Conservation (phyloP, 441 rosid species). For the Corymbia calophylla region DNA sequence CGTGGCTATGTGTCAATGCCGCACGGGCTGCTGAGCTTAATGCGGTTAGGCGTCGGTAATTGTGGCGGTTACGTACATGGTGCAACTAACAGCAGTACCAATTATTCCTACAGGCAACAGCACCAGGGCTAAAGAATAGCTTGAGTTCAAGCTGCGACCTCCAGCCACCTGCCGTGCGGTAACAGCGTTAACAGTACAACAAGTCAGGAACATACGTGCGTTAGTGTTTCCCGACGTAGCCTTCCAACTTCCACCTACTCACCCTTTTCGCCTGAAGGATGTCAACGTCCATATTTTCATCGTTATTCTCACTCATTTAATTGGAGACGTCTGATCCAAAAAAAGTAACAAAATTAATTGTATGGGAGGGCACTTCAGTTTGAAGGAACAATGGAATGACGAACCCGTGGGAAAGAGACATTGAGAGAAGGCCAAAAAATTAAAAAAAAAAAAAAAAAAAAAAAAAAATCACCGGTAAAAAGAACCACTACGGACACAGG, state of each 20-base stretch:
- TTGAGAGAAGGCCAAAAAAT: neutral
- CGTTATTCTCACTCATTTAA: neutral
- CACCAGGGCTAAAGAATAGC: neutral
- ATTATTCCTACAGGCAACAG: slow-evolving; percentile 1
- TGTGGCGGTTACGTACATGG: neutral
- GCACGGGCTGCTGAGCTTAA: neutral
- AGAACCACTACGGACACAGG: neutral
- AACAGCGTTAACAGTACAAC: too few species aligned
- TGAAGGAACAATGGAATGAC: neutral
- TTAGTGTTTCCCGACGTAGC: neutral
- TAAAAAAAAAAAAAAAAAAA: too few species aligned
- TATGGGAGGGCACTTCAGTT: neutral
- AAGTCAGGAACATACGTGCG: too few species aligned
- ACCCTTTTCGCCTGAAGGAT: neutral
- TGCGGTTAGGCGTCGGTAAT: neutral
- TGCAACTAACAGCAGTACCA: slow-evolving; percentile 14
- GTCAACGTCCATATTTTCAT: neutral
- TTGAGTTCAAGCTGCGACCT: neutral
- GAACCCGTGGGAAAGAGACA: neutral
- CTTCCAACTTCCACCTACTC: neutral
- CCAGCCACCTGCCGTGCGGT: neutral
- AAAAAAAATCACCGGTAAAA: neutral
- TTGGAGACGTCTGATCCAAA: neutral
- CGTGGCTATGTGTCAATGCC: neutral
- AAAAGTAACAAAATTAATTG: neutral